These are phyloP conservation scores for Rosa lucieae DNA, from an alignment of 306 rosid genomes.

Conservation along the genomic window DNA sequence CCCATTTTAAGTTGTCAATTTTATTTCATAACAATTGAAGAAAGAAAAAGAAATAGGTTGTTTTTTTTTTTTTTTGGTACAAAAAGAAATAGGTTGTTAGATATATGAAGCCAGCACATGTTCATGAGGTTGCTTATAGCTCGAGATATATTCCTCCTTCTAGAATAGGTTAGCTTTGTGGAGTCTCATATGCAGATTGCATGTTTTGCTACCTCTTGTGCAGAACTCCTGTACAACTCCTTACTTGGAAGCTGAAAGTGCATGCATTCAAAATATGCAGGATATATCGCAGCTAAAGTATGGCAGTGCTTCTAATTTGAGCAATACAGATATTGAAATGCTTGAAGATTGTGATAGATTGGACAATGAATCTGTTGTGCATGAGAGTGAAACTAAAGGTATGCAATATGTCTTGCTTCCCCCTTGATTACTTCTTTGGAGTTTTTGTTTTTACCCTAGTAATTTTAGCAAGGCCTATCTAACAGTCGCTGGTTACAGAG, in stretches of 20 bases:
- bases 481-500: slow-evolving; percentile 41
- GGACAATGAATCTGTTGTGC: slow-evolving; percentile 34
- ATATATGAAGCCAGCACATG: slow-evolving; percentile 11
- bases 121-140: slow-evolving; percentile 27
- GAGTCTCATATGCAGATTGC: slow-evolving; percentile 37
- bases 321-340: slow-evolving; percentile 30
- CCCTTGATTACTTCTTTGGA: background rate
- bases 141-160: slow-evolving; percentile 26
- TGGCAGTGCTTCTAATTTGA: slow-evolving; percentile 40
- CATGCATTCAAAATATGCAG: slow-evolving; percentile 48
- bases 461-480: slow-evolving; percentile 14
- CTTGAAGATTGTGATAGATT: slow-evolving; percentile 32
- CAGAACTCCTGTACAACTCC: slow-evolving; percentile 57
- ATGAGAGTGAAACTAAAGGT: slow-evolving; percentile 41
- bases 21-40: background rate
- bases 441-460: background rate
- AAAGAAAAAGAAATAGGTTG: background rate
- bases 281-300: slow-evolving; percentile 34
- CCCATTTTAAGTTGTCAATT: background rate
- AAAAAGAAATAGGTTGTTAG: slow-evolving; percentile 2
- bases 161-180: slow-evolving; percentile 32
- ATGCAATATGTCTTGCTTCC: slow-evolving; percentile 20
- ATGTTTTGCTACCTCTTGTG: slow-evolving; percentile 48
- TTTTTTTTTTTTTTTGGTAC: too few species aligned
- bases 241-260: slow-evolving; percentile 53